Conservation (phyloP, 805 yeast species). For the Zygosaccharomyces rouxii region DNA sequence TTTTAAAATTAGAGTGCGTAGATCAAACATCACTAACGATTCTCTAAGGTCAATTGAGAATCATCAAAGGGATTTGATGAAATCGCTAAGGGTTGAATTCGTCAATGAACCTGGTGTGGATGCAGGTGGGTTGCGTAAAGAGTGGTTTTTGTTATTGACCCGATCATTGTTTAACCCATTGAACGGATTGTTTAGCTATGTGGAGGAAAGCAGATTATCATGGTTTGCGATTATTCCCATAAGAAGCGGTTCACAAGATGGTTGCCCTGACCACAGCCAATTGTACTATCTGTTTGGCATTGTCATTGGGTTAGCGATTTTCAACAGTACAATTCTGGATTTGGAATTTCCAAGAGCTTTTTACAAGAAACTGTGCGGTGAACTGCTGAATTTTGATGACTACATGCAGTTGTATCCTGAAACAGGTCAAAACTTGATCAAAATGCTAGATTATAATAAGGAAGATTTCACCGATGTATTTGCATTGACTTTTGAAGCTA, state of each 20-base stretch:
- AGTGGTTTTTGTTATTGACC: slow-evolving; percentile 81
- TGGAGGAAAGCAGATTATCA: slow-evolving; percentile 62
- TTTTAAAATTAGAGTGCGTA: slow-evolving; percentile 62
- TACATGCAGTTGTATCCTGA: slow-evolving; percentile 65
- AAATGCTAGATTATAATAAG: slow-evolving; percentile 42
- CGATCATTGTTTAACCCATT: slow-evolving; percentile 64
- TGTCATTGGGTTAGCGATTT: slow-evolving; percentile 83
- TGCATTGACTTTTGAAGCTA: slow-evolving; percentile 59
- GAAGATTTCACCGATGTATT: slow-evolving; percentile 45
- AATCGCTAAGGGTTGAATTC: slow-evolving; percentile 74
- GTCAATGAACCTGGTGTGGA: slow-evolving; percentile 89
- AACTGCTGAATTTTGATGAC: slow-evolving; percentile 57
- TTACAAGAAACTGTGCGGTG: slow-evolving; percentile 65
- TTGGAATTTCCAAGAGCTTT: slow-evolving; percentile 69
- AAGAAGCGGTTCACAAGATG: slow-evolving; percentile 24
- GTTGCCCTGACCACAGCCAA: slow-evolving; percentile 38
- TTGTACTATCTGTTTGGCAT: slow-evolving; percentile 77
- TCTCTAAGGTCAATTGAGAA: slow-evolving; percentile 60
- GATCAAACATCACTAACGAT: slow-evolving; percentile 66
- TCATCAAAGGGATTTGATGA: slow-evolving; percentile 58
- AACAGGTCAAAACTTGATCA: slow-evolving; percentile 48
- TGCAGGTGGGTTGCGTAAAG: slow-evolving; percentile 91
- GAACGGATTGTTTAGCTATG: slow-evolving; percentile 60
- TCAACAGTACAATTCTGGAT: slow-evolving; percentile 83
- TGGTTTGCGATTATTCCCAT: slow-evolving; percentile 66